A percentile compares a stretch with the other conserved stretches of the same genome.
phyloP scores from a whole-genome alignment of 2,329 filamentous ascomycete genomes.

The Colletotrichum sp. region DNA sequence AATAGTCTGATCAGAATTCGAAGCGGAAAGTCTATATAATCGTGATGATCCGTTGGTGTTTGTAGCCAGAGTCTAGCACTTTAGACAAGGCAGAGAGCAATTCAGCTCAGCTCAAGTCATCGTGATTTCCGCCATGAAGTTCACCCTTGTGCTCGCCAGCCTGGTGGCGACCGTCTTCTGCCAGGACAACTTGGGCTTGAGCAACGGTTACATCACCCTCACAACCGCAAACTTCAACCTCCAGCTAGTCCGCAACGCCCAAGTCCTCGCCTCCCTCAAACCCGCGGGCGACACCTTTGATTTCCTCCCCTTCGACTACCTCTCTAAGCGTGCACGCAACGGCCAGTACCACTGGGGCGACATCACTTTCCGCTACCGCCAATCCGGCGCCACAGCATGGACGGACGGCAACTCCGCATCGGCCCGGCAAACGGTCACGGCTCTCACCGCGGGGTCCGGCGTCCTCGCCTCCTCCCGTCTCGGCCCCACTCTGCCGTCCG shows the following conservation, averaged over 20 bases:
- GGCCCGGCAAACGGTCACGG: slow-evolving; percentile 40
- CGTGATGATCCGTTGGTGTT: neutral
- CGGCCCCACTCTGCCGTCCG: slow-evolving; percentile 41
- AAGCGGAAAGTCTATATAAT: neutral
- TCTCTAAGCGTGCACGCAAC: slow-evolving; percentile 50
- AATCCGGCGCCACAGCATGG: slow-evolving; percentile 43
- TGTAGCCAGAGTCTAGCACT: neutral
- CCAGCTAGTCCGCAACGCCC: slow-evolving; percentile 46
- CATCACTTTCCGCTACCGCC: slow-evolving; percentile 60
- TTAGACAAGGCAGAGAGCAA: neutral
- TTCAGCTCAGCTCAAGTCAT: neutral
- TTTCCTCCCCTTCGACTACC: slow-evolving; percentile 58
- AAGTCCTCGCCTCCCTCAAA: slow-evolving; percentile 52
- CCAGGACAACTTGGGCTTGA: slow-evolving; percentile 41
- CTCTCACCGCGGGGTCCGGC: slow-evolving; percentile 26
- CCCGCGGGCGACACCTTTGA: slow-evolving; percentile 50
- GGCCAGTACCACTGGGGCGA: slow-evolving; percentile 65
- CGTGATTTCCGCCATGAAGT: neutral
- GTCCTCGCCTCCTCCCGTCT: slow-evolving; percentile 45
- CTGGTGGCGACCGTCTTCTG: neutral
- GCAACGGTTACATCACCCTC: slow-evolving; percentile 43
- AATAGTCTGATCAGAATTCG: neutral
- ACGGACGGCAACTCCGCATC: slow-evolving; percentile 49
- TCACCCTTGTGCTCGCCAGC: neutral
- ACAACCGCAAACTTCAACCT: slow-evolving; percentile 46